A percentile compares a stretch with the other conserved stretches of the same genome.
These are phyloP conservation scores for Aspergillus brunneoviolaceus DNA, from an alignment of 2,329 filamentous ascomycete genomes.

Conservation along the genomic window DNA sequence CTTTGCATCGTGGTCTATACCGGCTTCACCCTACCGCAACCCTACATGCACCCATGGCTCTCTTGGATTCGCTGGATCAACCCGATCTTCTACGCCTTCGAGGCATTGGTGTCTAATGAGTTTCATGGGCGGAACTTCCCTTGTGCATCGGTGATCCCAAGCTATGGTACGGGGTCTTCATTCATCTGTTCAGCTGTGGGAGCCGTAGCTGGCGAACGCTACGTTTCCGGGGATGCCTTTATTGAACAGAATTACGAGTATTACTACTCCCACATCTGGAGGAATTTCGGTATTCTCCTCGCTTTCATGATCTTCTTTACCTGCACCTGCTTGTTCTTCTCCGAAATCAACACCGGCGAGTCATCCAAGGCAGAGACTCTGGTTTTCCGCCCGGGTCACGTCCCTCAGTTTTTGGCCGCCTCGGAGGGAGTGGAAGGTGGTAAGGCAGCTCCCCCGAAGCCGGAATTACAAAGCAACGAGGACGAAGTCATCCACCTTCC, in stretches of 20 bases:
- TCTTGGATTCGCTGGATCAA: conserved; percentile 41
- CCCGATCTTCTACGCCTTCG: conserved; percentile 34
- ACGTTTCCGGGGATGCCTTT: conserved; percentile 61
- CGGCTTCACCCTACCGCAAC: conserved; percentile 41
- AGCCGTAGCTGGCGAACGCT: conserved; percentile 51
- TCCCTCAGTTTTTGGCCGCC: conserved; percentile 45
- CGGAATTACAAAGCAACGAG: conserved; percentile 42
- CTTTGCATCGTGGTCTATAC: conserved; percentile 34
- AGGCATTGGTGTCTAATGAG: conserved; percentile 33
- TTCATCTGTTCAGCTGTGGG: conserved; percentile 59
- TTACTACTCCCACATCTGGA: conserved; percentile 60
- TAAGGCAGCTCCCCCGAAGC: background rate
- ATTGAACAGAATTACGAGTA: conserved; percentile 58
- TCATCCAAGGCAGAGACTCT: conserved; percentile 75
- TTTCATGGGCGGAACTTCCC: conserved; percentile 28
- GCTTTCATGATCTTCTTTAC: conserved; percentile 63
- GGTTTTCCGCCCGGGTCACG: conserved; percentile 63
- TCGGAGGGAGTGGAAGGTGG: conserved; percentile 1
- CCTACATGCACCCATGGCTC: conserved; percentile 52
- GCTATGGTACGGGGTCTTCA: conserved; percentile 6
- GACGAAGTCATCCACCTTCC: conserved; percentile 51
- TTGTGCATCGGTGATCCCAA: conserved; percentile 22
- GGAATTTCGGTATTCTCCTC: conserved; percentile 67
- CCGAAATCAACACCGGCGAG: conserved; percentile 55
- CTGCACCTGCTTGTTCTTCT: conserved; percentile 56